These are phyloP conservation scores for Lachnellula subtilissima DNA, from an alignment of 2,329 filamentous ascomycete genomes.

Conservation along the genomic window DNA sequence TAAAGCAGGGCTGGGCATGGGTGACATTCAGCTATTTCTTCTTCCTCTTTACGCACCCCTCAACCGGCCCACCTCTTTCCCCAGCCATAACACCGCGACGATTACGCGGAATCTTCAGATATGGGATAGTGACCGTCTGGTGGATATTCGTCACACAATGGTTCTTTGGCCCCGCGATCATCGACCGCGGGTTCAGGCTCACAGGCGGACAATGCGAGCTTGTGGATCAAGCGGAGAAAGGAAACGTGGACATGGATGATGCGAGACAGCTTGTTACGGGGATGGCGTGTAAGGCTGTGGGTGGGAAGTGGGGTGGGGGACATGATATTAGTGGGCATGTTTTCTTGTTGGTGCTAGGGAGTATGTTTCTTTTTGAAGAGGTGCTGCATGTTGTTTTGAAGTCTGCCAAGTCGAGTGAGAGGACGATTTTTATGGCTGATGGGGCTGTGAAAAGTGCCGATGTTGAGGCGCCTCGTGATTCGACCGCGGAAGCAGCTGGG, in stretches of 20 bases:
- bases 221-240: conserved; percentile 44
- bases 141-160: conserved; percentile 93
- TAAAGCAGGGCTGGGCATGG: conserved; percentile 96
- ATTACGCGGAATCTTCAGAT: conserved; percentile 62
- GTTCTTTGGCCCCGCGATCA: conserved; percentile 88
- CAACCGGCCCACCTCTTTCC: conserved; percentile 40
- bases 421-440: conserved; percentile 60
- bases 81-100: conserved; percentile 39
- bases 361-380: conserved; percentile 77
- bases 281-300: conserved; percentile 74
- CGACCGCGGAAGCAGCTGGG: conserved; percentile 11
- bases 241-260: conserved; percentile 41
- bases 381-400: conserved; percentile 57
- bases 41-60: conserved; percentile 66
- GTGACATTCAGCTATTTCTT: conserved; percentile 67
- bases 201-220: conserved; percentile 80
- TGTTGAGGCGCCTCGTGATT: conserved; percentile 37
- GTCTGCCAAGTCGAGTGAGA: conserved; percentile 45
- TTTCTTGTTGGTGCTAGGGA: conserved; percentile 83
- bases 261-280: conserved; percentile 58
- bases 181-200: conserved; percentile 83
- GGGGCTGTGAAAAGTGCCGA: conserved; percentile 59
- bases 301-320: conserved; percentile 84
- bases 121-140: conserved; percentile 64
- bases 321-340: conserved; percentile 96